Evolutionary conservation across 2,329 filamentous ascomycete genomes (phyloP).

Genomic region (Aspergillus ruber): DNA sequence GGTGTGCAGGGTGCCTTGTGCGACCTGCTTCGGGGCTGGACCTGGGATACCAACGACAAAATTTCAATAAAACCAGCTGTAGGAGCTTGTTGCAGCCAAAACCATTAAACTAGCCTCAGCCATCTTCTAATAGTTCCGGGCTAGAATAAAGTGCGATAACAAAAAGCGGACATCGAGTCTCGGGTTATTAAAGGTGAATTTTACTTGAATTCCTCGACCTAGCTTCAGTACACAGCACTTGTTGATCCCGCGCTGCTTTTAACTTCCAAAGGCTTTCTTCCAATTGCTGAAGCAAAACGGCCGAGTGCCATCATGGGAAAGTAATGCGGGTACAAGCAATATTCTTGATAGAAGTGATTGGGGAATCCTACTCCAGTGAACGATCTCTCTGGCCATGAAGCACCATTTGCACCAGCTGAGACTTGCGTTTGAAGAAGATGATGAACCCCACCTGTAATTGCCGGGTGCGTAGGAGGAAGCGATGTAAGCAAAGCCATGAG

Average conservation of each 20-base stretch:
- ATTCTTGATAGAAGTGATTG: background rate
- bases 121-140: too few species aligned
- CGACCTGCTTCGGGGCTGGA: too few species aligned
- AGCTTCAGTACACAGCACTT: background rate
- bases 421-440: background rate
- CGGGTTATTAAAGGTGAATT: background rate
- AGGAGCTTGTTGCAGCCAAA: too few species aligned
- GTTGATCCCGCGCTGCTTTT: too few species aligned
- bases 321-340: constrained; percentile 11
- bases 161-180: background rate
- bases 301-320: constrained; percentile 24
- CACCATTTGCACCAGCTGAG: background rate
- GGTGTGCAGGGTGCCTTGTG: too few species aligned
- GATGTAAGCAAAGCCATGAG: constrained; percentile 21
- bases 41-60: too few species aligned
- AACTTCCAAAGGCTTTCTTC: background rate
- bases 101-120: too few species aligned
- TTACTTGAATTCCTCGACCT: background rate
- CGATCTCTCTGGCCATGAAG: background rate
- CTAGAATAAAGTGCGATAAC: too few species aligned
- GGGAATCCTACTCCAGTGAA: too few species aligned
- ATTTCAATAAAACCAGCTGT: too few species aligned
- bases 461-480: background rate
- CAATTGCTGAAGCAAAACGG: constrained; percentile 7
- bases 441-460: background rate